phyloP scores from a whole-genome alignment of 2,329 filamentous ascomycete species.

The Xylariaceae sp. region DNA sequence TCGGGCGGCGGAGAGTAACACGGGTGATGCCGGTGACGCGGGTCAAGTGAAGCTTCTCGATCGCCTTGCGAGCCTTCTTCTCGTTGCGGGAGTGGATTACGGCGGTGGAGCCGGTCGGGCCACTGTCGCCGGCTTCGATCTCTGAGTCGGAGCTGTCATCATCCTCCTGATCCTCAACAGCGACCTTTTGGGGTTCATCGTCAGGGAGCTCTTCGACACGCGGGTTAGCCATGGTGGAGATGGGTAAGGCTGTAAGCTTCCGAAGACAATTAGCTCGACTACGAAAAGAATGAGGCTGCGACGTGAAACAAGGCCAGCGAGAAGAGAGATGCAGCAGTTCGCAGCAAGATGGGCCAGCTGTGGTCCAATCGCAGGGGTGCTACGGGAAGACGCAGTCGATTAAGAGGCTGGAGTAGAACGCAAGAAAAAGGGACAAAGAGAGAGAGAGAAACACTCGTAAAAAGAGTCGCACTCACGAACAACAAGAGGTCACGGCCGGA shows the following conservation, averaged over 20 bases:
- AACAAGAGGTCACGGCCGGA: constrained; percentile 5
- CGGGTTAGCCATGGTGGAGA: constrained; percentile 82
- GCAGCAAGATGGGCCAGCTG: constrained; percentile 13
- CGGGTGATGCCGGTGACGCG: constrained; percentile 96
- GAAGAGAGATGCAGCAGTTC: constrained; percentile 6
- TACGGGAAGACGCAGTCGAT: not conserved
- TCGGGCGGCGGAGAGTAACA: constrained; percentile 96
- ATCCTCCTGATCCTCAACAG: constrained; percentile 76
- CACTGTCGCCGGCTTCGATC: constrained; percentile 71
- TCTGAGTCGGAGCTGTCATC: constrained; percentile 75
- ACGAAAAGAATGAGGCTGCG: constrained; percentile 15
- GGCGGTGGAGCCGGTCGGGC: constrained; percentile 83
- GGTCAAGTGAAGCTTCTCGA: constrained; percentile 97
- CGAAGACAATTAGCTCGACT: constrained; percentile 7
- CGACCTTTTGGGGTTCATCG: constrained; percentile 80
- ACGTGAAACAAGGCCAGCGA: constrained; percentile 24
- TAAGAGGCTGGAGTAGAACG: not conserved
- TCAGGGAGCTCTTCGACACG: constrained; percentile 97
- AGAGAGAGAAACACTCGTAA: not conserved
- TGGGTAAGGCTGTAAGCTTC: constrained; percentile 5
- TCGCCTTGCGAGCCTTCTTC: constrained; percentile 99
- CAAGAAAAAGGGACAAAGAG: not conserved
- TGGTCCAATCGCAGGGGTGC: not conserved
- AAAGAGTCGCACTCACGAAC: constrained; percentile 20
- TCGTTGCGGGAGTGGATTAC: constrained; percentile 98